Evolutionary conservation across 176 grass and related monocot species (phyloP), one percentile per base, ranked within the genome.

Genomic region (Zoysia pacifica): DNA sequence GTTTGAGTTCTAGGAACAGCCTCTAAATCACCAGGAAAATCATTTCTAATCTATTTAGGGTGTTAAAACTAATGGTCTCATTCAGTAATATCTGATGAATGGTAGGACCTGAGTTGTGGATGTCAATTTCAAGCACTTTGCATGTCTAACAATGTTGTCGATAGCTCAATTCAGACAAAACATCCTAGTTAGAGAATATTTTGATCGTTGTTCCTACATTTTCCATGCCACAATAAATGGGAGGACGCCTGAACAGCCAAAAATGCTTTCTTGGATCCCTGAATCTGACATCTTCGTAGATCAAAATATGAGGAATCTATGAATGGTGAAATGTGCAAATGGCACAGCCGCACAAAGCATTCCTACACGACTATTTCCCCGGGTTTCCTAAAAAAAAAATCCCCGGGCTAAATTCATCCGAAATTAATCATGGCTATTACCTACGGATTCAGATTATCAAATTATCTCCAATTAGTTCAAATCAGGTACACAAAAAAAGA

Each of bases 141-240:
- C 47, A 79, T n/a, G 28, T 20, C 47, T 19, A n/a, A 18, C 10
- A 42, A 54, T 67, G 48, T 39, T 53, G 28, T 40, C 9, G 5
- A 65, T 48, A 64, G 38, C 65, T 66, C 47, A 66, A 64, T 66
- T 66, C 15, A 52, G 40, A 9, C 76, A n/a, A 66, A 78, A 52
- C 75, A 78, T 78, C 38, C 62, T 52, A 66, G 47, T 42, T 51
- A 65, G 14, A 65, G 75, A 65, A 63, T 3, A 18, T 51, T 12
- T 35, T 6, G 16, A 78, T 65, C 36, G 59, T 1, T 50, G 4
- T 5, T 19, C 36, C 47, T 11, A 40, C 61, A 65, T 65, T 77
- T 77, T 65, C 36, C 37, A 78, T 18, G 41, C 48, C 36, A 42
- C 61, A 65, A 53, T 65, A 51, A 51, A 66, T 78, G 76, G 3